These are phyloP conservation scores for Mortierella antarctica DNA, from an alignment of 192 early-diverging fungal genomes.

Conservation along the genomic window DNA sequence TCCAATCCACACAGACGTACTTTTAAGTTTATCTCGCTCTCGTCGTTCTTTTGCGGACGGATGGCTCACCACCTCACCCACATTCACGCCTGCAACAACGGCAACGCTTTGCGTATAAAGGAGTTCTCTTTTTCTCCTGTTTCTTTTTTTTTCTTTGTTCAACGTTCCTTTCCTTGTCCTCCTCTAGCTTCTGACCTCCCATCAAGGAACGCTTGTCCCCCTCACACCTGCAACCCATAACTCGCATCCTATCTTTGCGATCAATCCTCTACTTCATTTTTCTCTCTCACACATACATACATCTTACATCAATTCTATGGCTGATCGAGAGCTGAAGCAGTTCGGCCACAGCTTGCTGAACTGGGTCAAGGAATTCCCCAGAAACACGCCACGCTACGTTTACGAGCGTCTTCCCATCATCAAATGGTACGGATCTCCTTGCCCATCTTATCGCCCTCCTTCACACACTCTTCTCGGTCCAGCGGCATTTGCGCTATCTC, in stretches of 20 bases:
- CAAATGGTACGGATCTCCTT: conserved; percentile 35
- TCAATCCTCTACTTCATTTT: background rate
- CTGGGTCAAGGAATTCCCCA: conserved; percentile 50
- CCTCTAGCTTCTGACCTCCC: background rate
- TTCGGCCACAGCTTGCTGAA: conserved; percentile 21
- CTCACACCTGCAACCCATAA: background rate
- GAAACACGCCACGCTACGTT: conserved; percentile 37
- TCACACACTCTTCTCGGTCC: background rate
- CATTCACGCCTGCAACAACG: background rate
- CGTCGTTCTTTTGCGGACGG: background rate
- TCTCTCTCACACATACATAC: background rate
- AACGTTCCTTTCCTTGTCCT: conserved; percentile 6
- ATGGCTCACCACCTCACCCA: background rate
- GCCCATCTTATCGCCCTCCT: background rate
- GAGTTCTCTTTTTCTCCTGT: background rate
- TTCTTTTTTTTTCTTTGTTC: conserved; percentile 5
- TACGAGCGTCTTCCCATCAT: conserved; percentile 48
- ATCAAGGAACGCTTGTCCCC: conserved; percentile 1
- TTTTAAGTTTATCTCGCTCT: background rate
- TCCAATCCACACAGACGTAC: too few relatives aligned
- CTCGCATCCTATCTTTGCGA: background rate
- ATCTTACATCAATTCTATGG: conserved; percentile 24
- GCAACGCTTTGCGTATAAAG: conserved; percentile 17
- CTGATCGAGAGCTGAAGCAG: conserved; percentile 38
- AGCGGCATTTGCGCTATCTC: background rate